Conservation (phyloP, 805 yeast species). For the Sugiyamaella qingdaonensis region DNA sequence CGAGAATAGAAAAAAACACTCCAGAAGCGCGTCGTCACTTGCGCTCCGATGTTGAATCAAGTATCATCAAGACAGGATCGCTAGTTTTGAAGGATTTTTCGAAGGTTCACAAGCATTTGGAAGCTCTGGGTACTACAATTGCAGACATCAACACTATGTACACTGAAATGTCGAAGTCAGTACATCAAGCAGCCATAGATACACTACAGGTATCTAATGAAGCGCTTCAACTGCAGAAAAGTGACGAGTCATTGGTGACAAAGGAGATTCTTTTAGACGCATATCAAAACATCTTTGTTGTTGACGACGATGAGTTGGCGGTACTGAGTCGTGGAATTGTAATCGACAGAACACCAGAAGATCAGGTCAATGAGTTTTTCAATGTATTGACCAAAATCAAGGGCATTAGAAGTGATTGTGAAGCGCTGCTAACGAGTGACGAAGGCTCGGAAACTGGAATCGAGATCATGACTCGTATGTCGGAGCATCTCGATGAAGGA, state of each 20-base stretch:
- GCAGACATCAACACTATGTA: constrained; percentile 17
- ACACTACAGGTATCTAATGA: constrained; percentile 28
- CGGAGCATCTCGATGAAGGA: constrained; percentile 47
- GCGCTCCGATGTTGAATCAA: constrained; percentile 32
- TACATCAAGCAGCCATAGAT: constrained; percentile 21
- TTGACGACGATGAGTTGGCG: constrained; percentile 69
- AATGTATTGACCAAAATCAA: constrained; percentile 56
- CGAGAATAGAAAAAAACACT: constrained; percentile 29
- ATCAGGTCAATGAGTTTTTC: constrained; percentile 48
- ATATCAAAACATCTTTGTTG: constrained; percentile 54
- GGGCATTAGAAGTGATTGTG: constrained; percentile 60
- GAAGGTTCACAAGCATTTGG: constrained; percentile 28
- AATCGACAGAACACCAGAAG: constrained; percentile 26
- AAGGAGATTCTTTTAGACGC: constrained; percentile 30
- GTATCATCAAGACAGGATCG: constrained; percentile 31
- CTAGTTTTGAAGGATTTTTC: constrained; percentile 33
- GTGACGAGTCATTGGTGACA: constrained; percentile 20
- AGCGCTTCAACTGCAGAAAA: constrained; percentile 25
- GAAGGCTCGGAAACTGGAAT: constrained; percentile 44
- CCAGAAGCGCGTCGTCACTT: constrained; percentile 31
- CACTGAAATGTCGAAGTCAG: constrained; percentile 22
- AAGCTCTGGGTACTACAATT: constrained; percentile 24
- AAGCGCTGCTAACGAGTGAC: constrained; percentile 52
- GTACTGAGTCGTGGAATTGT: constrained; percentile 38
- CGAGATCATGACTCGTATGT: constrained; percentile 57